Conservation (phyloP, 2,329 filamentous ascomycete species). For the Fusarium siculi region DNA sequence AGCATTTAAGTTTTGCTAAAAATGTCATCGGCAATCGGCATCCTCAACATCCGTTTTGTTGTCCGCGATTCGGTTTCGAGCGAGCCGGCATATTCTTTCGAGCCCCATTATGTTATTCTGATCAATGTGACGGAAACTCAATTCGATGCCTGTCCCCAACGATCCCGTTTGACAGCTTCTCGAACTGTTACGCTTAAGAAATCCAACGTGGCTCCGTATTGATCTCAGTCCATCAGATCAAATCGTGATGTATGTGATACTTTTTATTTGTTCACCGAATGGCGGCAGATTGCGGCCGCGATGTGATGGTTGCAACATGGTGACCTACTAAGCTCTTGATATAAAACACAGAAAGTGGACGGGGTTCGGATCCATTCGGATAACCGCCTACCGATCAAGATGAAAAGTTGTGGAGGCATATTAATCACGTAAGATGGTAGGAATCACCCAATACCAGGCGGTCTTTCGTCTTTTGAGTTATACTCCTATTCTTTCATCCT, state of each 20-base stretch:
- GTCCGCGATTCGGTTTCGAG: conserved; percentile 28
- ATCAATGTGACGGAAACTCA: neutral
- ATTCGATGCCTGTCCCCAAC: neutral
- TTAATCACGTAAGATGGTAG: conserved; percentile 19
- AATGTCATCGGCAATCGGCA: neutral
- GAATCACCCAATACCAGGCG: conserved; percentile 19
- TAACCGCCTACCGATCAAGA: conserved; percentile 6
- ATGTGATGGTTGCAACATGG: neutral
- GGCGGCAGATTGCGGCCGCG: neutral
- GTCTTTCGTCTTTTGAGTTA: neutral
- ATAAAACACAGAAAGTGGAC: neutral
- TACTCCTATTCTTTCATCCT: neutral
- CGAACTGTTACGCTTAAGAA: neutral
- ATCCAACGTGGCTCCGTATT: neutral
- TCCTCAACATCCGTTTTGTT: conserved; percentile 6
- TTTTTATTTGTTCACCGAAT: conserved; percentile 15
- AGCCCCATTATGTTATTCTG: neutral
- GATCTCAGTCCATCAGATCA: neutral
- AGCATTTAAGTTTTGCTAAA: neutral
- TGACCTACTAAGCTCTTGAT: neutral
- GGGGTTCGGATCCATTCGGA: conserved; percentile 27
- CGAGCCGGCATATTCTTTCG: neutral
- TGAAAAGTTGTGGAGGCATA: neutral
- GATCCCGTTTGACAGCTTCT: neutral
- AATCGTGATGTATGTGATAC: neutral